A percentile compares a stretch with the other conserved stretches of the same genome.
These are phyloP conservation scores for Lachancea fermentati DNA, from an alignment of 805 yeast species.

Conservation along the genomic window DNA sequence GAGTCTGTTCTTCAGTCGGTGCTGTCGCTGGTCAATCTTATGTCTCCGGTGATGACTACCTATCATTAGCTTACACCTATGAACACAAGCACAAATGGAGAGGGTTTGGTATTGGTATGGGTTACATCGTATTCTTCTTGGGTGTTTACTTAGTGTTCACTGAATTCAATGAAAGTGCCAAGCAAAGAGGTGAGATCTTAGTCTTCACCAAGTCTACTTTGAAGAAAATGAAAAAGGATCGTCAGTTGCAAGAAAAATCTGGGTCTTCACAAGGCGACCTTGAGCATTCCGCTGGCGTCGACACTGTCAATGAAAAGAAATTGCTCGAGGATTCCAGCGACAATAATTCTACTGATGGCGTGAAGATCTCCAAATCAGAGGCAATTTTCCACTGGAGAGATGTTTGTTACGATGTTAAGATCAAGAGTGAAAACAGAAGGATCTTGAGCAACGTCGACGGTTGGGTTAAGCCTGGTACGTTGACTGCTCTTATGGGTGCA, in stretches of 20 bases:
- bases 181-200: conserved; percentile 67
- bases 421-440: conserved; percentile 54
- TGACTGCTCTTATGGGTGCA: conserved; percentile 79
- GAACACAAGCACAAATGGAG: conserved; percentile 51
- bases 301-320: conserved; percentile 18
- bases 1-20: conserved; percentile 54
- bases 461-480: conserved; percentile 78
- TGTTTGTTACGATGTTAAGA: conserved; percentile 63
- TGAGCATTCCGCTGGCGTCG: conserved; percentile 18
- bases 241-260: conserved; percentile 20
- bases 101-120: conserved; percentile 57
- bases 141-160: conserved; percentile 46
- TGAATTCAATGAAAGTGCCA: conserved; percentile 55
- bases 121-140: conserved; percentile 50
- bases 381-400: conserved; percentile 75
- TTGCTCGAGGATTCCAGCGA: conserved; percentile 22
- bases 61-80: conserved; percentile 41
- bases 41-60: conserved; percentile 50
- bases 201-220: conserved; percentile 50
- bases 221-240: conserved; percentile 40
- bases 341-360: conserved; percentile 13
- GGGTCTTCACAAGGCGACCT: conserved; percentile 24
- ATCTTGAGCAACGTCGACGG: conserved; percentile 66
- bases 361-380: conserved; percentile 30
- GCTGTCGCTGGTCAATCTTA: conserved; percentile 43